phyloP scores from a whole-genome alignment of 306 rosid species.

The Castanea mollissima region DNA sequence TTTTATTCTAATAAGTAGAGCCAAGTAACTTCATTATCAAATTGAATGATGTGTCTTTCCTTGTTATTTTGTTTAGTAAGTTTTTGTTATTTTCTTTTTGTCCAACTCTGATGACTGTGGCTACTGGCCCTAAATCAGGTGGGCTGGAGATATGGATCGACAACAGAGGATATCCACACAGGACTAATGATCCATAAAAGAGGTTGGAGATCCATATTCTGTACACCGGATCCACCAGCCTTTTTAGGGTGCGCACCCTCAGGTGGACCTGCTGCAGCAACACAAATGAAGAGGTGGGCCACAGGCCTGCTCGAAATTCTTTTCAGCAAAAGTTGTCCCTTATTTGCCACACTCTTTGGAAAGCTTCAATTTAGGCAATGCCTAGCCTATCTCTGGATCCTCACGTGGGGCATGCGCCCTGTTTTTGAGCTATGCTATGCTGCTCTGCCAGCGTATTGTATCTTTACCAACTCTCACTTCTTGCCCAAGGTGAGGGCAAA shows the following conservation, averaged over 20 bases:
- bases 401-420: conserved; percentile 19
- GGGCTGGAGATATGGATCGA: conserved; percentile 39
- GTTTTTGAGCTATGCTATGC: conserved; percentile 34
- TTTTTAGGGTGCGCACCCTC: conserved; percentile 44
- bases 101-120: background rate
- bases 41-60: too few species aligned
- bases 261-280: conserved; percentile 31
- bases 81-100: background rate
- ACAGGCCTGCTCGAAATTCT: conserved; percentile 46
- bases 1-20: too few species aligned
- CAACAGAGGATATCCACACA: conserved; percentile 33
- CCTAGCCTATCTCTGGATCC: conserved; percentile 22
- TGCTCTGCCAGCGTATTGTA: conserved; percentile 32
- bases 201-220: conserved; percentile 32
- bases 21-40: too few species aligned
- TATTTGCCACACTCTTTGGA: conserved; percentile 8
- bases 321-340: conserved; percentile 29
- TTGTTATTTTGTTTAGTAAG: background rate
- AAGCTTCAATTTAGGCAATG: conserved; percentile 39
- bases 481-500: conserved; percentile 39
- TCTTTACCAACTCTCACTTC: conserved; percentile 36
- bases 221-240: conserved; percentile 29
- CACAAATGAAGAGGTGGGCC: conserved; percentile 40
- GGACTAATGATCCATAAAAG: conserved; percentile 31
- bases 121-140: conserved; percentile 3